Conservation (phyloP, 2,329 filamentous ascomycete species). For the Hypoxylon sp. region DNA sequence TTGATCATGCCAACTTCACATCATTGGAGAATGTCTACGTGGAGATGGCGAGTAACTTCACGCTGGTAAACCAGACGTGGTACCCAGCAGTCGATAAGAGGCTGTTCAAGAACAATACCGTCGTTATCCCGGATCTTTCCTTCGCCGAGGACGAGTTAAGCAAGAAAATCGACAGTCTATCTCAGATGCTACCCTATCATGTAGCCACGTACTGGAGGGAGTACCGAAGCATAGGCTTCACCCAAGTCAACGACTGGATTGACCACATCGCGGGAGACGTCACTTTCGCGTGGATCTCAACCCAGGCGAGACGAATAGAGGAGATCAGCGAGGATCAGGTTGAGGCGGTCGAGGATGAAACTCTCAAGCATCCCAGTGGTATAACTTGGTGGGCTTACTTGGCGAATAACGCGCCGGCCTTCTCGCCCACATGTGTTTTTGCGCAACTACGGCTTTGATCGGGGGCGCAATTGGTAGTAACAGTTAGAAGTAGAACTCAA, state of each 20-base stretch:
- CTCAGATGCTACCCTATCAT: background rate
- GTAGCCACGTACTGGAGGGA: background rate
- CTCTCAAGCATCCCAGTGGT: conserved; percentile 14
- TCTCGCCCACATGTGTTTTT: conserved; percentile 7
- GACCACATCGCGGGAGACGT: background rate
- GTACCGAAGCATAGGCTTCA: background rate
- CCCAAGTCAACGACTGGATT: background rate
- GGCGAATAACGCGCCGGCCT: background rate
- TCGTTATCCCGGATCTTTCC: conserved; percentile 5
- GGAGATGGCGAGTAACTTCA: background rate
- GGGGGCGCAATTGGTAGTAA: background rate
- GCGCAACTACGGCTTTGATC: background rate
- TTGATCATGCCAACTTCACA: background rate
- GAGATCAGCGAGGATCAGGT: background rate
- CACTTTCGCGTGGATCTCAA: conserved; percentile 2
- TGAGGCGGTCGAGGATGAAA: background rate
- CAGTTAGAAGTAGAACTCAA: no score
- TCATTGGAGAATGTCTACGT: conserved; percentile 8
- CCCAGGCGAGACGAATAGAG: background rate
- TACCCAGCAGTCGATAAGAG: background rate
- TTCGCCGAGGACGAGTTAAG: background rate
- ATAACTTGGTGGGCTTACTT: conserved; percentile 11
- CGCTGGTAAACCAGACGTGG: background rate
- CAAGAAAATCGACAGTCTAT: background rate
- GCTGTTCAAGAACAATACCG: conserved; percentile 1